Conservation (phyloP, 805 yeast species). For the Ogataea pini region DNA sequence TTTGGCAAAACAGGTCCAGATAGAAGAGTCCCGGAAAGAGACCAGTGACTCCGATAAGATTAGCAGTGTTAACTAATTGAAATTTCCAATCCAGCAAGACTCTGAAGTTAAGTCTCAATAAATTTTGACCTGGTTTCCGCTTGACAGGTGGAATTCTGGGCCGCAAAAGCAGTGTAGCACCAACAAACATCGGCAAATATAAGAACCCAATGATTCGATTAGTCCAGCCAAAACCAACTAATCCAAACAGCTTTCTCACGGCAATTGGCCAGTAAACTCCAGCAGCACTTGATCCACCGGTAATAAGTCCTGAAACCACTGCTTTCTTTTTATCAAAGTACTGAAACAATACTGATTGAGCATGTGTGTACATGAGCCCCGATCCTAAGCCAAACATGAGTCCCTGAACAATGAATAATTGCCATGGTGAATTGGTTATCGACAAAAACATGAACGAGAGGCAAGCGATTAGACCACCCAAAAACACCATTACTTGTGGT, state of each 20-base stretch:
- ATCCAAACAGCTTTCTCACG: conserved; percentile 43
- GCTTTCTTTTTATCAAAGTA: conserved; percentile 67
- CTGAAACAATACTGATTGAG: conserved; percentile 59
- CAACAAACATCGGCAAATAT: conserved; percentile 34
- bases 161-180: conserved; percentile 29
- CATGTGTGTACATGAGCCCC: conserved; percentile 59
- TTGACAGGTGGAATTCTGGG: conserved; percentile 34
- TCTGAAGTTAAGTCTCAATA: conserved; percentile 35
- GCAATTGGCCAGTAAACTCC: conserved; percentile 52
- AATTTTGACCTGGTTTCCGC: conserved; percentile 38
- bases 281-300: conserved; percentile 52
- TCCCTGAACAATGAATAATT: conserved; percentile 69
- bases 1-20: conserved; percentile 51
- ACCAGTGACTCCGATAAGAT: conserved; percentile 36
- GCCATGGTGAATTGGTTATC: conserved; percentile 59
- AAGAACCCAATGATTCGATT: conserved; percentile 46
- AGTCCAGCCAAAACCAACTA: conserved; percentile 49
- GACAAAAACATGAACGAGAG: conserved; percentile 58
- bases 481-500: conserved; percentile 40
- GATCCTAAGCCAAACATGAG: conserved; percentile 58
- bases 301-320: conserved; percentile 45
- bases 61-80: conserved; percentile 39
- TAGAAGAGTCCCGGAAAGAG: conserved; percentile 55
- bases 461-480: conserved; percentile 47
- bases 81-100: conserved; percentile 41